Evolutionary conservation across 768 basidiomycete species (phyloP).

Genomic region (Boletus sp.): DNA sequence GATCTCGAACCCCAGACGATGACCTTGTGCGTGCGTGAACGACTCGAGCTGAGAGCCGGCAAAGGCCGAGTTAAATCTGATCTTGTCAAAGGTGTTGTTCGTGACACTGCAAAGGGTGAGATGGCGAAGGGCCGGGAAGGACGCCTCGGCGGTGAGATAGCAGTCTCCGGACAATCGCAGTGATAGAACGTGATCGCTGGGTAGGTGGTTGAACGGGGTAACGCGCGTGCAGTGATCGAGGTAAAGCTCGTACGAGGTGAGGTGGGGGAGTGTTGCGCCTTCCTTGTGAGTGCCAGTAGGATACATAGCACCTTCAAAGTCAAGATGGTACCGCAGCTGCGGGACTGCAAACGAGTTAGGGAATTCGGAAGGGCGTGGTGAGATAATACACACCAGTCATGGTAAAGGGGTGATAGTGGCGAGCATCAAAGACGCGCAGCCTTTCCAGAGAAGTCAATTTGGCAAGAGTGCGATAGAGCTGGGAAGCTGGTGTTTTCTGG

Average conservation of each 20-base stretch:
- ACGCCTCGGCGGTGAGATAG: conserved; percentile 12
- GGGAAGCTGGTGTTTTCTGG: conserved; percentile 29
- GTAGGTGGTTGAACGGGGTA: conserved; percentile 30
- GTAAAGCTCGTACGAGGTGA: conserved; percentile 35
- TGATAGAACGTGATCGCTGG: conserved; percentile 20
- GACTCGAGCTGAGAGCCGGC: conserved; percentile 30
- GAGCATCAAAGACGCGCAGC: conserved; percentile 36
- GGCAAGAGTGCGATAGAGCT: conserved; percentile 30
- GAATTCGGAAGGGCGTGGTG: neutral
- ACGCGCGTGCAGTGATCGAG: conserved; percentile 31
- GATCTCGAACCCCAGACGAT: conserved; percentile 38
- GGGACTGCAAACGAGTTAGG: conserved; percentile 16
- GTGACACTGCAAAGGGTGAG: conserved; percentile 34
- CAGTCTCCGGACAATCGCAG: conserved; percentile 39
- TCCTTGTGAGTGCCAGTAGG: conserved; percentile 13
- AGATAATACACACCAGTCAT: conserved; percentile 8
- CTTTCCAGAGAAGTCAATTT: conserved; percentile 27
- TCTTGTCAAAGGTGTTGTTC: conserved; percentile 36
- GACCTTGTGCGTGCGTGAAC: conserved; percentile 36
- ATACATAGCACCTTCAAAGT: conserved; percentile 41
- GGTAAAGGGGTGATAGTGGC: conserved; percentile 22
- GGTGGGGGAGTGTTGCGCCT: conserved; percentile 4
- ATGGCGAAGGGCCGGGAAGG: conserved; percentile 22
- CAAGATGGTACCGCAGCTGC: conserved; percentile 19
- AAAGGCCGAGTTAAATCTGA: conserved; percentile 28